Evolutionary conservation across 169 alveolate species (phyloP), one percentile per base, ranked within the genome.

Genomic region (Plasmodium cynomolgi): DNA sequence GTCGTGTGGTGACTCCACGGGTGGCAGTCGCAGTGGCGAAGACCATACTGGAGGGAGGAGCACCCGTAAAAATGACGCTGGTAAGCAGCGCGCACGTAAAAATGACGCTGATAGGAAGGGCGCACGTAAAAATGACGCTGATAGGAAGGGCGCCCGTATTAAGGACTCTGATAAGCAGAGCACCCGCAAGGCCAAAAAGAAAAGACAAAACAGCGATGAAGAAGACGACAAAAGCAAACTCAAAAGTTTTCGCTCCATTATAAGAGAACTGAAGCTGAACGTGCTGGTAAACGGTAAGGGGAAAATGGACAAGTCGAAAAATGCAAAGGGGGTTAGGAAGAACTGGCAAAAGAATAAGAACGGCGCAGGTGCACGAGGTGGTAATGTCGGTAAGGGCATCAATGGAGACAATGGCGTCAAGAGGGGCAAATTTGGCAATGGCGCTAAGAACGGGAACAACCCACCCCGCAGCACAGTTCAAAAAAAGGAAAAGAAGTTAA

Each of bases 191-290:
- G 54, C 41, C 62, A 26, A 62, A 15, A 80, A 17, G 26, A 73
- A 20, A 23, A 77, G 15, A 7, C 20, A 41, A 37, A 34, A 84
- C 31, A 91, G 74, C 20, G 29, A 33, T 81, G 23, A 62, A 62
- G 4, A 68, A 33, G 71, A 91, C 23, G 83, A 83, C 77, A 62
- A 37, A 39, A 58, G 58, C 80, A 47, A 80, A 68, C 95, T 79
- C 91, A 83, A 79, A n/a, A 83, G 91, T 37, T 68, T 50, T 74
- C 88, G 83, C 56, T 47, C 79, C 50, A 91, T 79, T 79, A 80
- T 84, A 85, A 85, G 84, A 26, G 95, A 77, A 44, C 81, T 74
- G 71, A 92, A 77, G 82, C 81, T 83, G 44, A 91, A 91, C 68
- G 73, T 83, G 29, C 44, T 82, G 15, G 20, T 74, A 3, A 54